Evolutionary conservation across 1,139 yeast species (phyloP).

Genomic region (Pneumocystis carinii): DNA sequence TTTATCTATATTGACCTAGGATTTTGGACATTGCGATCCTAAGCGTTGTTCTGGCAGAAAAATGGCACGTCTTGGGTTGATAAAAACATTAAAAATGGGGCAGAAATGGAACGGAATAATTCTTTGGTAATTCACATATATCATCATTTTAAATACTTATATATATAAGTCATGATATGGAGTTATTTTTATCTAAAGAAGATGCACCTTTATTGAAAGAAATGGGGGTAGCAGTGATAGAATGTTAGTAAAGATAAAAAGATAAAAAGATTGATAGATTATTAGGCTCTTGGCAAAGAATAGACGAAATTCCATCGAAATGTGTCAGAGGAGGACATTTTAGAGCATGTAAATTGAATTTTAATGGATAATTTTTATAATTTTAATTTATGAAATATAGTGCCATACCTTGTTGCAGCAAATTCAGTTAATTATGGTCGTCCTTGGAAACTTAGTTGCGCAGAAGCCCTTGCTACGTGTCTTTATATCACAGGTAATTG

Average conservation of each 20-base stretch:
- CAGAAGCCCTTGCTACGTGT: constrained; percentile 94
- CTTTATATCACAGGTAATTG: constrained; percentile 69
- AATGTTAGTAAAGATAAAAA: constrained; percentile 31
- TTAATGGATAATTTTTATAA: background rate
- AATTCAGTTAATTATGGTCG: constrained; percentile 94
- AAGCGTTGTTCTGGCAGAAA: constrained; percentile 95
- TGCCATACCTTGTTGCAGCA: constrained; percentile 90
- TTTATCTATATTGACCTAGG: constrained; percentile 26
- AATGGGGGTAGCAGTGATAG: constrained; percentile 89
- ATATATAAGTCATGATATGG: constrained; percentile 57
- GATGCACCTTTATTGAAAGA: constrained; percentile 65
- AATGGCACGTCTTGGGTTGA: constrained; percentile 72
- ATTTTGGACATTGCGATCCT: constrained; percentile 97
- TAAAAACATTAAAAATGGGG: constrained; percentile 65
- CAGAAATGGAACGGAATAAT: constrained; percentile 84
- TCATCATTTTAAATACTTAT: background rate
- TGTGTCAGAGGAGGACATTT: constrained; percentile 88
- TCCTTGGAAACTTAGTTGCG: constrained; percentile 93
- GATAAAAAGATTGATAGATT: background rate
- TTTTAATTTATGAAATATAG: constrained; percentile 9
- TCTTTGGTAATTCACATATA: constrained; percentile 35
- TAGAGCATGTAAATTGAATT: constrained; percentile 30
- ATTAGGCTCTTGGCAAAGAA: constrained; percentile 69
- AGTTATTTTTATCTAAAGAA: constrained; percentile 77
- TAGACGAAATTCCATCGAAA: constrained; percentile 86